Evolutionary conservation across 371 early-diverging fungal genomes (phyloP), one percentile per base, ranked within the genome.

Genomic region (Batkoa obscura): DNA sequence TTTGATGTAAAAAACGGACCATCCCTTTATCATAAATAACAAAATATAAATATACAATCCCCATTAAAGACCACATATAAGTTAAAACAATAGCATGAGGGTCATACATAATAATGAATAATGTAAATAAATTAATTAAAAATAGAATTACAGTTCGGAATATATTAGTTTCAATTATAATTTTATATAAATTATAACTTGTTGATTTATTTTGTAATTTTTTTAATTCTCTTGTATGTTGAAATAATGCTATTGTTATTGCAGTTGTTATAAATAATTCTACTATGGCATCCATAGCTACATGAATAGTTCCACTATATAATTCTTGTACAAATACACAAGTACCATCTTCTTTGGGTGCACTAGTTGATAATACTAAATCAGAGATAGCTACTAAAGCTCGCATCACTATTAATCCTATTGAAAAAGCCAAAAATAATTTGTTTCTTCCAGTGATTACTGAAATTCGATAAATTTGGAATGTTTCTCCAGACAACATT

Each of bases 211-310:
- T 42, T n/a, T 39, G 5, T 5, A 55, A 31, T n/a, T 17, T 39
- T 5, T 31, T 38, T 12, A 55, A 32, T 12, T 43, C 55, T 33
- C 41, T 3, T 17, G 55, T 55, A 31, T 55, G 55, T 13, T 42
- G 12, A 15, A 55, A 41, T 4, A 55, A 42, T 1, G 43, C 55
- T 10, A 42, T 32, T n/a, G 39, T 55, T 6, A 55, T 55, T 17
- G 55, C 45, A 32, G 45, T 55, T 13, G 55, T 55, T 23, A 55
- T 55, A 32, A 55, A 55, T 5, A 55, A 33, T 39, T 55, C 55
- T 5, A 55, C 55, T 15, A 55, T 55, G n/a, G 55, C 55, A 33
- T 55, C 55, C 55, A 55, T 55, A 12, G 43, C 45, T 4, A 55
- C 55, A 43, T 55, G 33, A 3, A 42, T 33, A 13, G 43, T n/a